Conservation (phyloP, 495 filamentous ascomycete species). For the Evansstolkia leycettana region DNA sequence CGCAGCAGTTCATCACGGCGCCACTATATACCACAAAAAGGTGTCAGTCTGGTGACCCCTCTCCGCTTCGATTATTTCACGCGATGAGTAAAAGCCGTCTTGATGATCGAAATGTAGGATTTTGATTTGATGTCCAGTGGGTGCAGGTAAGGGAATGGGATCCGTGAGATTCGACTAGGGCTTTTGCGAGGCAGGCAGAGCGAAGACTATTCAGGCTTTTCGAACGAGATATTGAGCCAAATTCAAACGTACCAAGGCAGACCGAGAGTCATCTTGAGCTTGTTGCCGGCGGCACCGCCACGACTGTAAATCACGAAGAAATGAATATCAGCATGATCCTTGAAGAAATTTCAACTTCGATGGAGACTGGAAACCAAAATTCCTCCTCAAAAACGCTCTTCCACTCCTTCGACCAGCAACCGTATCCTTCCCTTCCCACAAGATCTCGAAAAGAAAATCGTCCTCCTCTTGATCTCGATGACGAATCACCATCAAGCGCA, state of each 20-base stretch:
- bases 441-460: no score
- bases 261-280: conserved; percentile 99
- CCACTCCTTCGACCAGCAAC: no score
- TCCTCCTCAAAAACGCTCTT: no score
- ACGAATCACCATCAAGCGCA: background rate
- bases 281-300: conserved; percentile 94
- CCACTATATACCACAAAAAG: conserved; percentile 45
- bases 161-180: background rate
- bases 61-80: no score
- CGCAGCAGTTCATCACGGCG: conserved; percentile 92
- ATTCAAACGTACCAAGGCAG: conserved; percentile 79
- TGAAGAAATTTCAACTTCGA: no score
- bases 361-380: no score
- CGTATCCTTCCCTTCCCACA: no score
- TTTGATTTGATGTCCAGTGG: no score
- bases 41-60: conserved; percentile 7
- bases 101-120: no score
- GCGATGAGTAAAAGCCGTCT: no score
- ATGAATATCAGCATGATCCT: conserved; percentile 13
- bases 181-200: no score
- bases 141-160: background rate
- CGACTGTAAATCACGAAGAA: conserved; percentile 33
- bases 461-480: no score
- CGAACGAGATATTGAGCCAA: background rate
- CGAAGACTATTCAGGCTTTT: background rate